Conservation (phyloP, 1,284 basidiomycete genomes). For the Cryptococcus jaspeensis region DNA sequence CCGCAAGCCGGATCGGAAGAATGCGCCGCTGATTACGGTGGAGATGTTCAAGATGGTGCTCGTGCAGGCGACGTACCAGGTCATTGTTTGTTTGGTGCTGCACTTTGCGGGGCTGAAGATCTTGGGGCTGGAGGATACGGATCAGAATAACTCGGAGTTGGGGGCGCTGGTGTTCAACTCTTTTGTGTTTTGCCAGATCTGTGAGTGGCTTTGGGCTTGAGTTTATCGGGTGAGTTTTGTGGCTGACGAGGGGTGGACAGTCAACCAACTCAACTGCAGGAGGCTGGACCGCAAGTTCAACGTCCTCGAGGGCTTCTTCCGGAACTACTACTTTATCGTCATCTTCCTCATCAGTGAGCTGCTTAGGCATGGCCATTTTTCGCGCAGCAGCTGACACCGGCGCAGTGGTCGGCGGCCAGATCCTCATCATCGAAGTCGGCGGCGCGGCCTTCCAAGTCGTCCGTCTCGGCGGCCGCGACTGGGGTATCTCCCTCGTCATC, state of each 20-base stretch:
- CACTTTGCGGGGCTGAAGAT: constrained; percentile 79
- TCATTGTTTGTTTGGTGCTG: constrained; percentile 77
- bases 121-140: constrained; percentile 59
- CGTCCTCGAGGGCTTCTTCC: constrained; percentile 77
- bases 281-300: constrained; percentile 83
- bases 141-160: constrained; percentile 55
- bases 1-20: constrained; percentile 85
- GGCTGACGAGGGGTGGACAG: constrained; percentile 17
- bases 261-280: constrained; percentile 88
- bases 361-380: background rate
- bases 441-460: constrained; percentile 91
- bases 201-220: constrained; percentile 5
- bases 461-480: constrained; percentile 73
- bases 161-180: constrained; percentile 91
- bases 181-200: constrained; percentile 95
- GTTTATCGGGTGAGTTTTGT: background rate
- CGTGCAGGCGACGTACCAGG: constrained; percentile 86
- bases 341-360: constrained; percentile 66
- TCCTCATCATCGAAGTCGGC: constrained; percentile 88
- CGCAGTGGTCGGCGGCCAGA: constrained; percentile 78
- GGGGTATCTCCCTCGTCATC: constrained; percentile 83
- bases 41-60: constrained; percentile 96
- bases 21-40: constrained; percentile 81
- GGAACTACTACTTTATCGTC: constrained; percentile 82
- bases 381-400: constrained; percentile 1